Evolutionary conservation across 2,329 filamentous ascomycete species (phyloP), one percentile per base, ranked within the genome.

Genomic region (Colletotrichum sp.): DNA sequence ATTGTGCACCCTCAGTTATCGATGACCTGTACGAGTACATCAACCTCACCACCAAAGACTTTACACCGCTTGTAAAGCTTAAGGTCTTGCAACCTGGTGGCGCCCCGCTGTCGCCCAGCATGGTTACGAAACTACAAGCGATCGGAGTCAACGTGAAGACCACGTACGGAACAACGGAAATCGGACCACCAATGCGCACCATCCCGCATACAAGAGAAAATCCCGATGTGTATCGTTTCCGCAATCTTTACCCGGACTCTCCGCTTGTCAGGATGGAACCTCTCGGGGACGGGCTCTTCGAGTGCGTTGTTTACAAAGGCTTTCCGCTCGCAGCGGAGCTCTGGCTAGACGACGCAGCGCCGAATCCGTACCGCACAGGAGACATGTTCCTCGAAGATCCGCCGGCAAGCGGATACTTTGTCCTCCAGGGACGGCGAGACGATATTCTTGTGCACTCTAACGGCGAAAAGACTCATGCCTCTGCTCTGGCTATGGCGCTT

Each of bases 71-170:
- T 11, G 47, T 31, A 5, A 57, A 31, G 21, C 27, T 73, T 16
- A 73, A 73, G 9, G 70, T 73, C 13, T n/a, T 73, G 6, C 70
- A 73, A 3, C 70, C 70, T 0, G 70, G 70, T 2, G 70, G 70
- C 6, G 70, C 70, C 9, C 66, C 70, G 6, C 18, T 73, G 4
- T 61, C 59, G 5, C 36, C 66, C 2, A 13, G 47, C 5, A 54
- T 34, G 18, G 34, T 73, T 24, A 24, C 38, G 9, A 73, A 65
- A 33, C 16, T 73, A 2, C 66, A 65, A 16, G 29, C 36, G 2
- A 59, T 73, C 7, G 59, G 70, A 15, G 70, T 73, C 5, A 73
- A 73, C 7, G 24, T 73, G n/a, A 73, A 73, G 51, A 73, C 70
- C 12, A 73, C 70, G 3, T 73, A 73, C 51, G 70, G 70, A 9